phyloP scores from a whole-genome alignment of 805 yeast species.

The Spathaspora sp. region DNA sequence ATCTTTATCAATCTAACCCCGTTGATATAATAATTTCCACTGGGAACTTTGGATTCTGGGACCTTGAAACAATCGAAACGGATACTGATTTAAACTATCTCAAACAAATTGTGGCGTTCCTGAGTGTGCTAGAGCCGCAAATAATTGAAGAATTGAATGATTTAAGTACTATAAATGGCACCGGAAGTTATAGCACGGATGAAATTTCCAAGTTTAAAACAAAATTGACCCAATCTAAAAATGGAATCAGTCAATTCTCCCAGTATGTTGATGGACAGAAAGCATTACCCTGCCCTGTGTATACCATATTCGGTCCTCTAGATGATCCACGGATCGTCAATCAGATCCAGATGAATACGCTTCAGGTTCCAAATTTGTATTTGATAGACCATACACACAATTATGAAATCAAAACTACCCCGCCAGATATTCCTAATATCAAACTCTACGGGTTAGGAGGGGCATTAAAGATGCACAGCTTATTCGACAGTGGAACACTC shows the following conservation, averaged over 20 bases:
- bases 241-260: slow-evolving; percentile 15
- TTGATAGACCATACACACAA: slow-evolving; percentile 58
- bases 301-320: slow-evolving; percentile 72
- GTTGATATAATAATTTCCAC: slow-evolving; percentile 54
- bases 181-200: neutral
- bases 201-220: slow-evolving; percentile 10
- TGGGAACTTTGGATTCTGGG: slow-evolving; percentile 80
- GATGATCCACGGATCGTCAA: slow-evolving; percentile 70
- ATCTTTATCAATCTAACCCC: slow-evolving; percentile 11
- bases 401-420: slow-evolving; percentile 37
- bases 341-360: slow-evolving; percentile 53
- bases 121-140: slow-evolving; percentile 50
- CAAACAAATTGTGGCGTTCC: slow-evolving; percentile 65
- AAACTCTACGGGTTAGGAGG: slow-evolving; percentile 74
- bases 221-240: slow-evolving; percentile 5
- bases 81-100: slow-evolving; percentile 53
- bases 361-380: slow-evolving; percentile 52
- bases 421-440: slow-evolving; percentile 40
- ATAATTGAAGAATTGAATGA: slow-evolving; percentile 50
- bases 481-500: slow-evolving; percentile 48
- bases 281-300: slow-evolving; percentile 57
- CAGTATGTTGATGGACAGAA: slow-evolving; percentile 32
- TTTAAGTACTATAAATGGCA: slow-evolving; percentile 30
- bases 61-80: slow-evolving; percentile 47
- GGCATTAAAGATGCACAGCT: slow-evolving; percentile 57